A percentile compares a stretch with the other conserved stretches of the same genome.
These are phyloP conservation scores for Lactarius trivialis DNA, from an alignment of 768 basidiomycete genomes.

Conservation along the genomic window DNA sequence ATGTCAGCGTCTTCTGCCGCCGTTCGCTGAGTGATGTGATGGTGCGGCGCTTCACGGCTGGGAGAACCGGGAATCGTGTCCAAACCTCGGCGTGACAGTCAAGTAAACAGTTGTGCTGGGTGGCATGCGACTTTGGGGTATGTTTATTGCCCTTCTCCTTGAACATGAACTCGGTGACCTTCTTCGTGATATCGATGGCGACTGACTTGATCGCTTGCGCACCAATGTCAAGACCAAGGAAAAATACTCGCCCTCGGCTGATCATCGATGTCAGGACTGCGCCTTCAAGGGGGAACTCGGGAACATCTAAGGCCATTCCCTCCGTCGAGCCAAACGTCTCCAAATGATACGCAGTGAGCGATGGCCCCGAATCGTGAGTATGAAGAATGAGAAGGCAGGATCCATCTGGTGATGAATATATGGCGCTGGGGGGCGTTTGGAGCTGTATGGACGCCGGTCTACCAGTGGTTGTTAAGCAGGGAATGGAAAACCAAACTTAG, in stretches of 20 bases:
- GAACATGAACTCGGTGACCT: conserved; percentile 51
- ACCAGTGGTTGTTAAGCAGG: not conserved
- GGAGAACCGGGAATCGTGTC: conserved; percentile 12
- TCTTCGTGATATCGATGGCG: conserved; percentile 47
- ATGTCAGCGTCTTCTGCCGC: conserved; percentile 33
- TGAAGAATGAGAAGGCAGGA: conserved; percentile 42
- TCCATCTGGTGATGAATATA: conserved; percentile 47
- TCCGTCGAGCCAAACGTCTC: conserved; percentile 46
- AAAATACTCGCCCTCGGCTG: conserved; percentile 36
- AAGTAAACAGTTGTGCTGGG: conserved; percentile 35
- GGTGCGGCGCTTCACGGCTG: conserved; percentile 14
- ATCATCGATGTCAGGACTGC: conserved; percentile 41
- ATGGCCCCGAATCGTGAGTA: not conserved
- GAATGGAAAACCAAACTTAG: not conserved
- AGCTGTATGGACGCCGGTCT: conserved; percentile 44
- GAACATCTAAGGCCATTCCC: conserved; percentile 38
- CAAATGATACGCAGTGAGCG: conserved; percentile 46
- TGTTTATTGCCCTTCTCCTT: conserved; percentile 34
- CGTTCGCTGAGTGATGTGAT: conserved; percentile 24
- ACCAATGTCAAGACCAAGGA: conserved; percentile 36
- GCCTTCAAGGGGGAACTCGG: conserved; percentile 23
- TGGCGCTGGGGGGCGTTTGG: conserved; percentile 28
- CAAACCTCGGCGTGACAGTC: conserved; percentile 13
- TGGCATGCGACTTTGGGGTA: conserved; percentile 17
- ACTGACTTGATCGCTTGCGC: conserved; percentile 35